A percentile compares a stretch with the other conserved stretches of the same genome.
These are phyloP conservation scores for Casaregolazyma lundiana DNA, from an alignment of 1,139 yeast species.

Conservation along the genomic window DNA sequence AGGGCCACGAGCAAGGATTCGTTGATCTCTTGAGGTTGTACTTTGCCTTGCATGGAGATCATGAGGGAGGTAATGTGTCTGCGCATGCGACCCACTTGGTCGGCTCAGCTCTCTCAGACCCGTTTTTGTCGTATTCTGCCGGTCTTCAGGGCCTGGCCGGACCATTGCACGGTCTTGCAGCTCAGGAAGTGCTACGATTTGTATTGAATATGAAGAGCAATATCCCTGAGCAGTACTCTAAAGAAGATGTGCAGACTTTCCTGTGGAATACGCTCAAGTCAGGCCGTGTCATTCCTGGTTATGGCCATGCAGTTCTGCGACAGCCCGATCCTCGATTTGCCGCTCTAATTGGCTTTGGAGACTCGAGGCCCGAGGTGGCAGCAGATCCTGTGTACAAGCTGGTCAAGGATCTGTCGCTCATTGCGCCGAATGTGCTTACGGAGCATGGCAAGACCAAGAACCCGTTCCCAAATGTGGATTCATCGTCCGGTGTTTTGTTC, in stretches of 20 bases:
- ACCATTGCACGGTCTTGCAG: conserved; percentile 97
- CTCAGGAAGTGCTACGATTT: conserved; percentile 96
- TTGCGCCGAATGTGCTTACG: conserved; percentile 92
- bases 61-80: conserved; percentile 98
- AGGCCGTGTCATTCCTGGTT: conserved; percentile 97
- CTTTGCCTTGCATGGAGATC: conserved; percentile 93
- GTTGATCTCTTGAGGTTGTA: conserved; percentile 89
- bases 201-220: conserved; percentile 74
- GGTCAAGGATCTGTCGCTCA: conserved; percentile 71
- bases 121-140: conserved; percentile 87
- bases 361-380: conserved; percentile 33
- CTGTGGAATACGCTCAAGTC: conserved; percentile 87
- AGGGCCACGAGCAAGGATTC: conserved; percentile 64
- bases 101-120: conserved; percentile 92
- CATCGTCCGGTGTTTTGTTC: conserved; percentile 94
- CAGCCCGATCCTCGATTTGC: conserved; percentile 97
- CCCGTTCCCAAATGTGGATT: conserved; percentile 99
- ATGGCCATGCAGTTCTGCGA: conserved; percentile 95
- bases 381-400: conserved; percentile 52
- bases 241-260: conserved; percentile 69
- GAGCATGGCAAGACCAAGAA: conserved; percentile 98
- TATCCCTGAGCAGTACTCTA: conserved; percentile 67
- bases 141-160: conserved; percentile 98
- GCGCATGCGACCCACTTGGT: conserved; percentile 97
- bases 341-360: conserved; percentile 94